phyloP scores from a whole-genome alignment of 2,329 filamentous ascomycete genomes.

The Bertia moriformis region DNA sequence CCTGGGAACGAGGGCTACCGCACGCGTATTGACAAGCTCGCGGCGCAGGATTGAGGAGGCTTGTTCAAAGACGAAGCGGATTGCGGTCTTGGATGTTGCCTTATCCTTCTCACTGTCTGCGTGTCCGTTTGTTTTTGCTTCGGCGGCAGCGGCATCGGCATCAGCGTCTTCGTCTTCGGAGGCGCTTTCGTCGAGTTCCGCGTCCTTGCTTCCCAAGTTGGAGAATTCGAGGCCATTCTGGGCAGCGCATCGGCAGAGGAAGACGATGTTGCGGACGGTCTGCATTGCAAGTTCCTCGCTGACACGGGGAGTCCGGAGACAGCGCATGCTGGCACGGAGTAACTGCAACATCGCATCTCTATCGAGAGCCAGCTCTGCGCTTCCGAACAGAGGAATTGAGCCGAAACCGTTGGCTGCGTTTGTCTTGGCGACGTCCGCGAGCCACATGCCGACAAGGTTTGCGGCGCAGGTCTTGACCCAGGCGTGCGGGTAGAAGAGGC shows the following conservation, averaged over 20 bases:
- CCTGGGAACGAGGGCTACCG: slow-evolving; percentile 36
- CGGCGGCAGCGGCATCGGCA: slow-evolving; percentile 8
- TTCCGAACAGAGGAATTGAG: slow-evolving; percentile 43
- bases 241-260: slow-evolving; percentile 47
- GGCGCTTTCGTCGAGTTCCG: slow-evolving; percentile 17
- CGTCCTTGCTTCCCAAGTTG: slow-evolving; percentile 17
- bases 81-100: not conserved
- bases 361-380: slow-evolving; percentile 38
- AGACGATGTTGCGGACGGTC: slow-evolving; percentile 50
- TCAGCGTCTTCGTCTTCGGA: slow-evolving; percentile 16
- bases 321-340: slow-evolving; percentile 15
- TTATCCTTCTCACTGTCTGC: no score
- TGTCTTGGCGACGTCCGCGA: slow-evolving; percentile 39
- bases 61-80: slow-evolving; percentile 40
- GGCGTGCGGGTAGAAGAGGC: slow-evolving; percentile 42
- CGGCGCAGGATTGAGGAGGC: slow-evolving; percentile 45
- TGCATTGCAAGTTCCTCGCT: slow-evolving; percentile 45
- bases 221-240: slow-evolving; percentile 33
- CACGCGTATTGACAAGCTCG: slow-evolving; percentile 29
- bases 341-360: slow-evolving; percentile 35
- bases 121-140: not conserved
- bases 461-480: slow-evolving; percentile 53
- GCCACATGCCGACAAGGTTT: slow-evolving; percentile 41
- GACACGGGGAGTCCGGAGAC: slow-evolving; percentile 35
- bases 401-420: slow-evolving; percentile 30